Base-by-base conservation (phyloP, 176 grass and related monocot genomes). In the Carex myosuroides region DNA sequence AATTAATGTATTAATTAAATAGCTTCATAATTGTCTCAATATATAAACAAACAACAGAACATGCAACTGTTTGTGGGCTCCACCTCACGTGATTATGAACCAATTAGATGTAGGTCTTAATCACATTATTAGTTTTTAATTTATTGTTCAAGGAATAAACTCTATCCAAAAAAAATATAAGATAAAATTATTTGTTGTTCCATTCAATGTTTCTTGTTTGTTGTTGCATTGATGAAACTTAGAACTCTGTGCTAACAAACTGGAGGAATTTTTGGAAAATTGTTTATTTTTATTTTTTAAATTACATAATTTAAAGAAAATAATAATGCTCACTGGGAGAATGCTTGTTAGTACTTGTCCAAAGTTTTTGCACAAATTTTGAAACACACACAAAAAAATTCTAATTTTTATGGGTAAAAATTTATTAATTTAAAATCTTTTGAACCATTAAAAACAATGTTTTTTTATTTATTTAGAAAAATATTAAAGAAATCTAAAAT, bases 31-130 rank as follows among this genome's bases (percentile, higher is more conserved):
- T 82, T 61, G 59, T 65, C 13, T 41, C 20, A 26, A 80, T 29
- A 82, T 66, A 82, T 64, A 82, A 82, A 82, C 80, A 82, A 67
- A 82, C 60, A 82, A 82, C 41, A 82, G 20, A 82, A 64, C 12
- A 46, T 82, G 64, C 60, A 82, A 82, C 10, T 82, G 61, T 65
- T 44, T 65, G 39, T 24, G 64, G 79, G 80, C 80, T 53, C 60
- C 80, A 62, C 60, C 60, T 82, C 80, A 82, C 80, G 80, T 82
- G 80, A 61, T 4, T 65, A 41, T 21, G 8, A 59, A 62, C 54
- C 59, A 81, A 81, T 81, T 35, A 44, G 62, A 41, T 65, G 33
- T 82, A 4, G 57, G 79, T 82, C 55, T 81, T 65, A 64, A 82
- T 66, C 58, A 16, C 35, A 61, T 65, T 4, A 82, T 62, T 62